Percentiles rank a stretch among this genome's conserved stretches.
Evolutionary conservation across 2,329 filamentous ascomycete genomes (phyloP).

Genomic region (Lachnellula cervina): DNA sequence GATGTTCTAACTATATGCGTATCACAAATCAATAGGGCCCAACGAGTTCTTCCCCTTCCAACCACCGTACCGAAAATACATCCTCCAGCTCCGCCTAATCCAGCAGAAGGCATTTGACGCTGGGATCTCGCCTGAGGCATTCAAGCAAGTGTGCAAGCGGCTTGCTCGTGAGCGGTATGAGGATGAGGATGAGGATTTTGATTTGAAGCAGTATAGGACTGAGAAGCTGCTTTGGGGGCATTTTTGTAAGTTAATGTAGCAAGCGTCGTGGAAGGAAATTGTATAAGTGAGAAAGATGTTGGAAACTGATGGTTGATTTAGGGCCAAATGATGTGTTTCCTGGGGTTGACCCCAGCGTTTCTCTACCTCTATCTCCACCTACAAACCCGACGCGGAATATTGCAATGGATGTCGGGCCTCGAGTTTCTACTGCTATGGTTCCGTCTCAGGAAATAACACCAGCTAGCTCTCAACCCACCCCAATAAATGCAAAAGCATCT

Average conservation of each 20-base stretch:
- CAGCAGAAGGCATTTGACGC: not conserved
- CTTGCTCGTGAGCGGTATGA: not conserved
- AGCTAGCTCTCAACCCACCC: too few species aligned
- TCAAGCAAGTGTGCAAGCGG: not conserved
- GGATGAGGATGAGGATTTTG: not conserved
- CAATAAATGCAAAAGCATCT: too few species aligned
- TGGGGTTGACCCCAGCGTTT: not conserved
- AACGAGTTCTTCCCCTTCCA: constrained; percentile 1
- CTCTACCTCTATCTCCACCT: too few species aligned
- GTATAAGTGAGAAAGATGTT: too few species aligned
- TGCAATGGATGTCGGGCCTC: not conserved
- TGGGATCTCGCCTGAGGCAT: not conserved
- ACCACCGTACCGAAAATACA: not conserved
- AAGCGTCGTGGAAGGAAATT: not conserved
- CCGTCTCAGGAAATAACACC: too few species aligned
- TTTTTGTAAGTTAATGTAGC: not conserved
- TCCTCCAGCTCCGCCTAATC: not conserved
- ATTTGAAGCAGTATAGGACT: not conserved
- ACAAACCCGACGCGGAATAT: not conserved
- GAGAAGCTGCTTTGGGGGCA: not conserved
- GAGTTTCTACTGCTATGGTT: not conserved
- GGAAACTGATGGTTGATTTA: not conserved
- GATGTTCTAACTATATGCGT: not conserved
- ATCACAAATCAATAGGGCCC: not conserved
- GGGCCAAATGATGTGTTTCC: not conserved